Percentiles rank a stretch among this genome's conserved stretches.
These are phyloP conservation scores for Fraxinus quadrangulata DNA, from an alignment of 257 asterid genomes.

Conservation along the genomic window DNA sequence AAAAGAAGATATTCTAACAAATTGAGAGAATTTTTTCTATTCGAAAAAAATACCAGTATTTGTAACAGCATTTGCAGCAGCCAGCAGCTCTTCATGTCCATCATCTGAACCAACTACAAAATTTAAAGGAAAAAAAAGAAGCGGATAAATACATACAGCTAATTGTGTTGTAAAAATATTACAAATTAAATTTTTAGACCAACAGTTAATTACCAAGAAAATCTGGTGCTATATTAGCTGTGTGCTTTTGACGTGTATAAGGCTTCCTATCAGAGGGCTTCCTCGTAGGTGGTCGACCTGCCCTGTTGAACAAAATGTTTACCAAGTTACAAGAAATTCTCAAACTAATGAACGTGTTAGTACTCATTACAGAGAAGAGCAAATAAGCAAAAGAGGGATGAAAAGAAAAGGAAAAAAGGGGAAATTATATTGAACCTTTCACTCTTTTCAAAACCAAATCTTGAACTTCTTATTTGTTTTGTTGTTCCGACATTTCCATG, in stretches of 20 bases:
- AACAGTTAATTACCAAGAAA: constrained; percentile 54
- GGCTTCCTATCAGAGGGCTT: constrained; percentile 88
- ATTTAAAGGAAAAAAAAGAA: constrained; percentile 19
- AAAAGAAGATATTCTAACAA: constrained; percentile 22
- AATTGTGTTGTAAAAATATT: constrained; percentile 5
- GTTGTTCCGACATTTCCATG: constrained; percentile 72
- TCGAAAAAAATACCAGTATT: constrained; percentile 54
- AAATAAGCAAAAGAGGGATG: not conserved
- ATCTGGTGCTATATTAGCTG: constrained; percentile 58
- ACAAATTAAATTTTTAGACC: not conserved
- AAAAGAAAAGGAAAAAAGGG: too few species aligned
- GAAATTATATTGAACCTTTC: constrained; percentile 53
- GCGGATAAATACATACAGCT: constrained; percentile 18
- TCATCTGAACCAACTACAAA: constrained; percentile 67
- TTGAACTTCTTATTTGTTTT: constrained; percentile 80
- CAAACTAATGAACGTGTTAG: not conserved
- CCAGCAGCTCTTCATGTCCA: constrained; percentile 89
- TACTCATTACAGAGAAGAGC: not conserved
- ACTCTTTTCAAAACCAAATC: constrained; percentile 69
- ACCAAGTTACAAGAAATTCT: constrained; percentile 27
- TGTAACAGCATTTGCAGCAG: constrained; percentile 82
- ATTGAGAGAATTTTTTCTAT: constrained; percentile 21
- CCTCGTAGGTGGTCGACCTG: constrained; percentile 80
- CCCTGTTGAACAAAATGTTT: constrained; percentile 55
- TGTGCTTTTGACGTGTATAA: constrained; percentile 69